phyloP scores from a whole-genome alignment of 345 rosid species.

The Pseudoturritis turrita region DNA sequence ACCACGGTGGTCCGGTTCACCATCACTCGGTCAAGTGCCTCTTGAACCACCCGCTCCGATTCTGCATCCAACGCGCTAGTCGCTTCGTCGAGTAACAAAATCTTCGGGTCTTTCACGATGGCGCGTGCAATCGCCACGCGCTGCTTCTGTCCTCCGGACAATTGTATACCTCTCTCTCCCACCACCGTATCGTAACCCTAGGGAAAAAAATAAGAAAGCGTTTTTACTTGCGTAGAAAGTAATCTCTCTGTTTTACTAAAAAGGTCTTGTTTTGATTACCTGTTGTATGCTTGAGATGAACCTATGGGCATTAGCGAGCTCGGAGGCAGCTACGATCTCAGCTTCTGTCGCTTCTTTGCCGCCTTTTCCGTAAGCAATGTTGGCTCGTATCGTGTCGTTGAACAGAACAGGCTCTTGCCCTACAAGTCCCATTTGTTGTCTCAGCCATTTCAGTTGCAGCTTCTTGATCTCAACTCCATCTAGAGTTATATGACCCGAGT shows the following conservation, averaged over 20 bases:
- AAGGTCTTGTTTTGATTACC: conserved; percentile 18
- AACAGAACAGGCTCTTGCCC: conserved; percentile 59
- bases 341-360: conserved; percentile 45
- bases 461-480: conserved; percentile 54
- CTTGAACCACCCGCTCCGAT: conserved; percentile 49
- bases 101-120: conserved; percentile 50
- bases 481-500: conserved; percentile 46
- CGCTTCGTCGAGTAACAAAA: conserved; percentile 67
- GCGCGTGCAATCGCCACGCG: conserved; percentile 74
- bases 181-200: conserved; percentile 62
- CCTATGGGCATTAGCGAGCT: conserved; percentile 54
- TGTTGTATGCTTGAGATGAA: conserved; percentile 48
- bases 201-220: neutral
- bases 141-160: conserved; percentile 72
- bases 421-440: conserved; percentile 68
- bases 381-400: conserved; percentile 53
- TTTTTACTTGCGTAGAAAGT: neutral
- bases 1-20: conserved; percentile 43
- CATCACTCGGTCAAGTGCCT: conserved; percentile 44
- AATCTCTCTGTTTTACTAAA: neutral
- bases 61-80: conserved; percentile 74
- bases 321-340: conserved; percentile 50
- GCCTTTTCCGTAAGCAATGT: conserved; percentile 63
- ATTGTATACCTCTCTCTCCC: conserved; percentile 59
- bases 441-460: conserved; percentile 51